Evolutionary conservation across 305 asterid genomes (phyloP), one percentile per base, ranked within the genome.

Genomic region (Petunia hybrid): DNA sequence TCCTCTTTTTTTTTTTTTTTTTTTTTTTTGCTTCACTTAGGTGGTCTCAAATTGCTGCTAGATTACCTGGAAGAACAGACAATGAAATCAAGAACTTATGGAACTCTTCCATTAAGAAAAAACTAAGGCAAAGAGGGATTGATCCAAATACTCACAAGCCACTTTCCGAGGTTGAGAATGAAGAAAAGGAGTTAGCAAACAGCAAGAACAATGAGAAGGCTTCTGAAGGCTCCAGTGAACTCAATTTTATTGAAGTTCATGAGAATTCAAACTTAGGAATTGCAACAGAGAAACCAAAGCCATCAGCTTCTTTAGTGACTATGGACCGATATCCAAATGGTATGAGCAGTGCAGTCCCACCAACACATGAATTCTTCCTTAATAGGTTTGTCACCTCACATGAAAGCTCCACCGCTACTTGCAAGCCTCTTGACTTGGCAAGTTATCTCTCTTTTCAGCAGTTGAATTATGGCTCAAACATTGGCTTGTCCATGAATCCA

Each of bases 31-130:
- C n/a, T n/a, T n/a, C n/a, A n/a, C 13, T 0, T 70, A 93, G 98
- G 82, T 95, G 99, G 99, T 95, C 99, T 0, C 99, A 95, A 77
- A 95, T 95, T 12, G 97, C 99, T 1, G 94, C 96, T 0, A 96
- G 93, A 53, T 76, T 95, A 84, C 98, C 99, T 0, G 99, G 99
- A 51, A 90, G 99, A 82, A 95, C 99, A 1, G 99, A 95, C 78
- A 95, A 95, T 41, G 99, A 95, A 57, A 95, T 95, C 80, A 95
- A 95, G 93, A 95, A 95, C 59, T 88, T 95, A 0, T 95, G 99
- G 99, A 95, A 95, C 59, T 95, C 99, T 0, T 95, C 99, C 14
- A 91, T 95, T 83, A 95, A 95, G 94, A 95, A 95, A 70, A 95
- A 95, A 8, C 94, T 95, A 2, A 84, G 95, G 85, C 97, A 92